Conservation (phyloP, 1,284 basidiomycete genomes). For the Fomitopsis palustris region DNA sequence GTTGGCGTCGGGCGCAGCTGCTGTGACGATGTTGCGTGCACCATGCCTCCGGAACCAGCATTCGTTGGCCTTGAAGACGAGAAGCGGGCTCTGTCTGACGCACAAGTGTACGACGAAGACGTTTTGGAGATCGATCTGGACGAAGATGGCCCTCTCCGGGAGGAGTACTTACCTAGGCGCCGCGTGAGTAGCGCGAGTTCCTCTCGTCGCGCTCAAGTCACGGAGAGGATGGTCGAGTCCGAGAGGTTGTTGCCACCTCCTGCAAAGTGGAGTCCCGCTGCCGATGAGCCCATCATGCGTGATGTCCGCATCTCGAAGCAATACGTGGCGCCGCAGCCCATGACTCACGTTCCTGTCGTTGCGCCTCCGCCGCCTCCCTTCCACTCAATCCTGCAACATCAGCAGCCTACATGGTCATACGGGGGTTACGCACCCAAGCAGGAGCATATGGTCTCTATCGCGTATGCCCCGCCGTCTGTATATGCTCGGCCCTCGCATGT, state of each 20-base stretch:
- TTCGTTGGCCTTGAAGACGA: conserved; percentile 69
- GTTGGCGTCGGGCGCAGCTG: conserved; percentile 29
- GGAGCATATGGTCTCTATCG: conserved; percentile 15
- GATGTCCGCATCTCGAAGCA: conserved; percentile 48
- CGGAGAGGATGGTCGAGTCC: conserved; percentile 28
- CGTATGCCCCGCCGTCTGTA: conserved; percentile 17
- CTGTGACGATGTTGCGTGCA: conserved; percentile 15
- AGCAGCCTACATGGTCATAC: conserved; percentile 21
- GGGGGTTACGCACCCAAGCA: conserved; percentile 16
- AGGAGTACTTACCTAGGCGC: conserved; percentile 74
- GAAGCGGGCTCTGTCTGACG: conserved; percentile 45
- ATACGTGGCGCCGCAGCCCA: conserved; percentile 64
- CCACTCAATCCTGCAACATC: conserved; percentile 22
- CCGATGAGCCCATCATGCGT: conserved; percentile 66
- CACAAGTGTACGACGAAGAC: conserved; percentile 38
- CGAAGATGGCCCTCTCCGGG: conserved; percentile 74
- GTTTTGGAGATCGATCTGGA: conserved; percentile 72
- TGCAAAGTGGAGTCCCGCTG: conserved; percentile 75
- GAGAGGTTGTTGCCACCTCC: conserved; percentile 60
- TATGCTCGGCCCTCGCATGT: conserved; percentile 34
- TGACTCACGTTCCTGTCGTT: conserved; percentile 22
- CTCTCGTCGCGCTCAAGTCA: conserved; percentile 21
- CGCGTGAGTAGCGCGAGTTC: conserved; percentile 41
- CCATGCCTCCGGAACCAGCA: conserved; percentile 49
- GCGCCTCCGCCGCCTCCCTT: conserved; percentile 21